These are phyloP conservation scores for Scalesia atractyloides DNA, from an alignment of 129 eudicot species.

Conservation along the genomic window DNA sequence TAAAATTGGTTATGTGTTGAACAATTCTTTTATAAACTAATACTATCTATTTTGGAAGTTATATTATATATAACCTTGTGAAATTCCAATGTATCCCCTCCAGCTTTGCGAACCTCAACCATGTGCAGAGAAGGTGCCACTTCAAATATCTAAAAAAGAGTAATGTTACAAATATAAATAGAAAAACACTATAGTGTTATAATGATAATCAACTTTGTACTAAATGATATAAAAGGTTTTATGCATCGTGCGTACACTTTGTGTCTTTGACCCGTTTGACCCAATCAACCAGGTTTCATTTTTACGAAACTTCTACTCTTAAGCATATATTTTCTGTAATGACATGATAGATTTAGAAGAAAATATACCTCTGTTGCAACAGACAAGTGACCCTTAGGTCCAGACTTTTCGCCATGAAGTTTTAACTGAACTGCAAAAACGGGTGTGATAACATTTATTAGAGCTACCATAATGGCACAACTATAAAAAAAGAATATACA, in stretches of 20 bases:
- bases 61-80: slow-evolving; percentile 67
- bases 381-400: slow-evolving; percentile 93
- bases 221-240: neutral
- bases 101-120: slow-evolving; percentile 96
- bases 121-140: slow-evolving; percentile 94
- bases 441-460: neutral
- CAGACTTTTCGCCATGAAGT: slow-evolving; percentile 90
- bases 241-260: neutral
- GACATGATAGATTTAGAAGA: neutral
- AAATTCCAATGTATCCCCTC: slow-evolving; percentile 96
- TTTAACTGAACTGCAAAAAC: slow-evolving; percentile 57
- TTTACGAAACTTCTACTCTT: neutral
- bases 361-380: slow-evolving; percentile 91
- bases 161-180: neutral
- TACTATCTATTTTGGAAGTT: neutral
- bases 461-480: neutral
- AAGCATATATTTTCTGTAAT: neutral
- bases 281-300: neutral
- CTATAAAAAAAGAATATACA: neutral
- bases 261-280: neutral
- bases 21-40: neutral
- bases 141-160: slow-evolving; percentile 62
- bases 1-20: neutral
- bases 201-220: neutral
- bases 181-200: neutral